Conservation (phyloP, 202 grass and related monocot species). For the Carex arenaria region DNA sequence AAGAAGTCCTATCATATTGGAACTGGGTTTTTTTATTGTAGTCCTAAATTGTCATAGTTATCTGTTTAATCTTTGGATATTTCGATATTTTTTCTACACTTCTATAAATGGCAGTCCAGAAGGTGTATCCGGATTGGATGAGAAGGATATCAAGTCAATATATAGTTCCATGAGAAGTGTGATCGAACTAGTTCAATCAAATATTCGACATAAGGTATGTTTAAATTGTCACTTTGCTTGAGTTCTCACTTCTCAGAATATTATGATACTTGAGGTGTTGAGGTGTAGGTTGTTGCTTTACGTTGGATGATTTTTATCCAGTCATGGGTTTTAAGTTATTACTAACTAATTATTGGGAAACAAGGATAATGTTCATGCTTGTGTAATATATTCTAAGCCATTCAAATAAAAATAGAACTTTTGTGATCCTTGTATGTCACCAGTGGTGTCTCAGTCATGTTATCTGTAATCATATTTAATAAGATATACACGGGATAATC, state of each 20-base stretch:
- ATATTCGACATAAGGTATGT: constrained; percentile 11
- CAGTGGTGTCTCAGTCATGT: not conserved
- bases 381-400: not conserved
- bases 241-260: not conserved
- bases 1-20: not conserved
- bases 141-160: constrained; percentile 54
- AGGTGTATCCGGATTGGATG: constrained; percentile 41
- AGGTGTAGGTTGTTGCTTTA: not conserved
- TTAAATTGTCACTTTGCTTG: not conserved
- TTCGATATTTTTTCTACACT: not conserved
- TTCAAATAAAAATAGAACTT: not conserved
- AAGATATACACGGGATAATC: not conserved
- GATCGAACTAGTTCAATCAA: constrained; percentile 44
- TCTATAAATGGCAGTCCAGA: constrained; percentile 44
- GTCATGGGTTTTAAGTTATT: not conserved
- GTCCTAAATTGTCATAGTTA: not conserved
- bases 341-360: not conserved
- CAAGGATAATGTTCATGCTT: not conserved
- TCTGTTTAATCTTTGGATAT: not conserved
- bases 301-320: not conserved
- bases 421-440: not conserved
- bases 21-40: not conserved
- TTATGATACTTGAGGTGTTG: not conserved
- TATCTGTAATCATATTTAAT: not conserved
- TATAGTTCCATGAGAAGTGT: constrained; percentile 61